phyloP scores from a whole-genome alignment of 371 early-diverging fungal species.

The Zancudomyces culisetae region DNA sequence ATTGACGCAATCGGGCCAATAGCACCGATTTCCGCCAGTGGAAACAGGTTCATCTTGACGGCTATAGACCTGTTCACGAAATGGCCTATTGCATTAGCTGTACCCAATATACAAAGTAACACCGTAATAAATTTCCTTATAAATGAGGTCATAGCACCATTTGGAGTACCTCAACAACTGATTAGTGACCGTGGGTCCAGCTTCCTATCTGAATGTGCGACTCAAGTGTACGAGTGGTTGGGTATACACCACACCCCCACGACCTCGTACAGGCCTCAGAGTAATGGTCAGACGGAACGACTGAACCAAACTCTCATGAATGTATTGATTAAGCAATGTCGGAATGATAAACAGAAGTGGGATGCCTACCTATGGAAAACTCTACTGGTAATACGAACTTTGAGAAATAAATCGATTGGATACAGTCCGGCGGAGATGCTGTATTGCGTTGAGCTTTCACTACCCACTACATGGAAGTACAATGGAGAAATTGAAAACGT shows the following conservation, averaged over 20 bases:
- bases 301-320: not conserved
- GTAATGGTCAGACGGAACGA: not conserved
- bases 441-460: not conserved
- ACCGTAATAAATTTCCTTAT: not conserved
- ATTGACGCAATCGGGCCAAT: slow-evolving; percentile 1
- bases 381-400: not conserved
- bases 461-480: not conserved
- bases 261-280: not conserved
- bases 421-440: not conserved
- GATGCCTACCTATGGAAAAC: not conserved
- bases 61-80: not conserved
- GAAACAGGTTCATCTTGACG: not conserved
- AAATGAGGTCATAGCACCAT: not conserved
- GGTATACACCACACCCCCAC: not conserved
- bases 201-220: not conserved
- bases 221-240: not conserved
- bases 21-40: not conserved
- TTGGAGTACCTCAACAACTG: not conserved
- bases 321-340: not conserved
- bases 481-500: not conserved
- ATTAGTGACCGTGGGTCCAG: not conserved
- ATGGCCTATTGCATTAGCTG: not conserved
- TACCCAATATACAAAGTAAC: not conserved
- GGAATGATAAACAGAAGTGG: not conserved
- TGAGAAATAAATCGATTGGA: not conserved